Evolutionary conservation across 768 basidiomycete genomes (phyloP).

Genomic region (Trametes cinnabarina): DNA sequence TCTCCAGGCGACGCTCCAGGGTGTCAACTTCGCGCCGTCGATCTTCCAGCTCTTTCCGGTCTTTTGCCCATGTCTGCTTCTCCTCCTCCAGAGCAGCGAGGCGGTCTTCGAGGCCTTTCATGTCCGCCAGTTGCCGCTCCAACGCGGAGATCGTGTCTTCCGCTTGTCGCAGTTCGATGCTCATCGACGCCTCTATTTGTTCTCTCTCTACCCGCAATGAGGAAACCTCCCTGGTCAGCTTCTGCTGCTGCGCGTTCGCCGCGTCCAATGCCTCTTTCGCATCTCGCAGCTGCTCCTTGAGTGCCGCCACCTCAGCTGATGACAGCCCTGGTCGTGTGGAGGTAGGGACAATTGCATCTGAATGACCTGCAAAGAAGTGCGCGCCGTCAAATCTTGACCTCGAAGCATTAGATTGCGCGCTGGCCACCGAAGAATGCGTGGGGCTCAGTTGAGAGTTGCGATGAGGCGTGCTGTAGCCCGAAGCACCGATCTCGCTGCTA

Average conservation of each 20-base stretch:
- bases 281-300: conserved; percentile 66
- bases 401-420: conserved; percentile 43
- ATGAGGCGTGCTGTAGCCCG: conserved; percentile 53
- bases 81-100: conserved; percentile 44
- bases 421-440: conserved; percentile 41
- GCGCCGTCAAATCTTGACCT: conserved; percentile 72
- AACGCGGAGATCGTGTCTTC: conserved; percentile 62
- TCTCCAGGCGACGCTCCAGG: conserved; percentile 43
- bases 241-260: conserved; percentile 60
- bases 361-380: conserved; percentile 83
- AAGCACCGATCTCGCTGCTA: conserved; percentile 42
- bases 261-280: conserved; percentile 56
- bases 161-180: conserved; percentile 62
- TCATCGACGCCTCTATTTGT: conserved; percentile 61
- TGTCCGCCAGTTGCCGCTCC: conserved; percentile 51
- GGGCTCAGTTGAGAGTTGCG: conserved; percentile 53
- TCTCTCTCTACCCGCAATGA: conserved; percentile 66
- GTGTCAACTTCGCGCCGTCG: conserved; percentile 32
- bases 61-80: conserved; percentile 49
- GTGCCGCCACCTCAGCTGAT: conserved; percentile 45
- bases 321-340: conserved; percentile 38
- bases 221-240: conserved; percentile 60
- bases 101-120: conserved; percentile 44
- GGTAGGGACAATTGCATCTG: conserved; percentile 59
- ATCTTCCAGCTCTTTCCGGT: conserved; percentile 42